Evolutionary conservation across 78 protist species (phyloP).

Genomic region (Fonticula alba): DNA sequence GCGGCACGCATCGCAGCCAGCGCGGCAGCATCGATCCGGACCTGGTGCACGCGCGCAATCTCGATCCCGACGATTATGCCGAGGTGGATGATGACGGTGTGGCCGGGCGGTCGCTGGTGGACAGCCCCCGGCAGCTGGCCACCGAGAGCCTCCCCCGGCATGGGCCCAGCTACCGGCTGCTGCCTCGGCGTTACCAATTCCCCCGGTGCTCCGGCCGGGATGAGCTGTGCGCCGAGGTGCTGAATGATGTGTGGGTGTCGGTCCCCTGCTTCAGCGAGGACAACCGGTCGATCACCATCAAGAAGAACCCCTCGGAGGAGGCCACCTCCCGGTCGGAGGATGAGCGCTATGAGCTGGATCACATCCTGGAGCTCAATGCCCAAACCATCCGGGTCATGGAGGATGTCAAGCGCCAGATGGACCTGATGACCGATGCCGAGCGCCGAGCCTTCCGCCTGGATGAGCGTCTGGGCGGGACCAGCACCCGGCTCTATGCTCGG

Average conservation of each 20-base stretch:
- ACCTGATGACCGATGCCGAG: conserved; percentile 7
- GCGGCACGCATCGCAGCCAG: background rate
- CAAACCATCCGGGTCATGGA: conserved; percentile 31
- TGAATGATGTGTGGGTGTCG: conserved; percentile 62
- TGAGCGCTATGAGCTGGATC: conserved; percentile 70
- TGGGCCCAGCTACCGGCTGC: conserved; percentile 47
- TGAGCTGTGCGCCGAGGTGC: conserved; percentile 13
- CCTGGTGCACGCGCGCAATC: background rate
- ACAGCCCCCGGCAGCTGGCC: too few species aligned
- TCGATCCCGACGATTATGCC: background rate
- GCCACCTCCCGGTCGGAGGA: conserved; percentile 55
- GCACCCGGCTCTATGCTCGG: background rate
- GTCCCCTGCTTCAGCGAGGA: conserved; percentile 60
- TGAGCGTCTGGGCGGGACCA: conserved; percentile 5
- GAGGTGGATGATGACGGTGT: background rate
- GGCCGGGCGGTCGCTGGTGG: too few species aligned
- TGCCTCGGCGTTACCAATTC: conserved; percentile 30
- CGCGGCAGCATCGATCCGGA: background rate
- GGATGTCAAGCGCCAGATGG: conserved; percentile 13
- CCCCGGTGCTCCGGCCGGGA: conserved; percentile 13
- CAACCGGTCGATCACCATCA: conserved; percentile 19
- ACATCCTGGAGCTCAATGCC: conserved; percentile 41
- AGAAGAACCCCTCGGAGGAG: conserved; percentile 53
- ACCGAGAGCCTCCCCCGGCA: too few species aligned
- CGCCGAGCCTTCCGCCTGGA: conserved; percentile 3